Evolutionary conservation across 768 basidiomycete species (phyloP).

Genomic region (Lactarius indigo): DNA sequence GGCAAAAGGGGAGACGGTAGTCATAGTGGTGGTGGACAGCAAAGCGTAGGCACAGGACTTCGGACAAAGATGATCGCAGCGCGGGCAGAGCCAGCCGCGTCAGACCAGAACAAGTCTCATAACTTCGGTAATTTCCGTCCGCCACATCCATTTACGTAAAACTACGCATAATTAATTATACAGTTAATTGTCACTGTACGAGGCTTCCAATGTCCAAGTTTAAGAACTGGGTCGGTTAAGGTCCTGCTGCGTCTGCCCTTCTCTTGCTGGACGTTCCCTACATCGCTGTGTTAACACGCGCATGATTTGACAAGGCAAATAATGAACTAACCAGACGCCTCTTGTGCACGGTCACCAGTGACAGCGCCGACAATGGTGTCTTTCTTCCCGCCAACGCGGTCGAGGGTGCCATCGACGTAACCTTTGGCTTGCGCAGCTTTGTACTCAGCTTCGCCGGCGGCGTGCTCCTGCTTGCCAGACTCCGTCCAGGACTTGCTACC

Average conservation of each 20-base stretch:
- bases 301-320: neutral
- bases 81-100: neutral
- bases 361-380: constrained; percentile 54
- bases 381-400: constrained; percentile 47
- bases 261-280: constrained; percentile 52
- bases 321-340: constrained; percentile 41
- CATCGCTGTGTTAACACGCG: neutral
- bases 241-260: constrained; percentile 53
- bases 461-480: constrained; percentile 50
- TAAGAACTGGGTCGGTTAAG: constrained; percentile 35
- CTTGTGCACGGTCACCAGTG: constrained; percentile 52
- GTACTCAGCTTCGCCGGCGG: constrained; percentile 45
- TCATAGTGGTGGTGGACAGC: constrained; percentile 28
- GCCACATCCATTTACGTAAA: neutral
- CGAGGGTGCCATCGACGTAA: constrained; percentile 46
- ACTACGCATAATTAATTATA: neutral
- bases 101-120: neutral
- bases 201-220: neutral
- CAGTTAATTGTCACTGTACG: neutral
- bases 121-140: neutral
- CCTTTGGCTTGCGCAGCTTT: constrained; percentile 47
- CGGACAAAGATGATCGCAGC: neutral
- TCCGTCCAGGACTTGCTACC: constrained; percentile 42
- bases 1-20: constrained; percentile 42
- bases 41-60: neutral